Conservation (phyloP, 768 basidiomycete genomes). For the Phaeotremella fagi region DNA sequence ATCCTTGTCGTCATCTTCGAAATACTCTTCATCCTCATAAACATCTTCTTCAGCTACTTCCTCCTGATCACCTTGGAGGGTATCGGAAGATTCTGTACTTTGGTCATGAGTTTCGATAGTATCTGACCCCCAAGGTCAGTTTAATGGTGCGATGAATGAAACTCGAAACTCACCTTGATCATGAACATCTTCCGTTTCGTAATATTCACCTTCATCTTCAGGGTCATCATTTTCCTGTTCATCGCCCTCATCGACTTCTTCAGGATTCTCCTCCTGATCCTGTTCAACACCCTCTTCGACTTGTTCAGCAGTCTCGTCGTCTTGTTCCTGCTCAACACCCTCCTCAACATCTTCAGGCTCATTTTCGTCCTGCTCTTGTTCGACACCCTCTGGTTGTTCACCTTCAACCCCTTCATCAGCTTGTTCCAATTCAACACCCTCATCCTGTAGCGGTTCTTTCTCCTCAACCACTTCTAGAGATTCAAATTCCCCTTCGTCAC, state of each 20-base stretch:
- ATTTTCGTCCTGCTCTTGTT: slow-evolving; percentile 19
- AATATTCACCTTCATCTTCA: slow-evolving; percentile 6
- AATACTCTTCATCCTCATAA: slow-evolving; percentile 4
- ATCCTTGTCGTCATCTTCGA: slow-evolving; percentile 7
- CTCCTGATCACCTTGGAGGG: not conserved
- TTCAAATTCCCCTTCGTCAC: no score
- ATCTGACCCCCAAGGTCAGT: no score
- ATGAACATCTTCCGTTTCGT: not conserved
- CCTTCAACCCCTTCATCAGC: slow-evolving; percentile 1
- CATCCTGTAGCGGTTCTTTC: not conserved
- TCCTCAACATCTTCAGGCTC: not conserved
- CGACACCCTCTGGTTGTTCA: slow-evolving; percentile 11
- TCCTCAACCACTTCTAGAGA: slow-evolving; percentile 19
- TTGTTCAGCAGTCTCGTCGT: not conserved
- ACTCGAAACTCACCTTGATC: not conserved
- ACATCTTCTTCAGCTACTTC: not conserved
- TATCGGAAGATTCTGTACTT: no score
- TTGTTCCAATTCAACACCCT: not conserved
- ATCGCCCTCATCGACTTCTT: slow-evolving; percentile 3
- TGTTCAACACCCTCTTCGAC: not conserved
- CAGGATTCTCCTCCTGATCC: not conserved
- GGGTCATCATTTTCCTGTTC: no score
- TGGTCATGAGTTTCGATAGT: no score
- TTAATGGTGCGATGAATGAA: not conserved
- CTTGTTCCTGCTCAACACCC: slow-evolving; percentile 4